A percentile compares a stretch with the other conserved stretches of the same genome.
Conservation (phyloP, 345 rosid species). For the Arabidopsis arenosa region DNA sequence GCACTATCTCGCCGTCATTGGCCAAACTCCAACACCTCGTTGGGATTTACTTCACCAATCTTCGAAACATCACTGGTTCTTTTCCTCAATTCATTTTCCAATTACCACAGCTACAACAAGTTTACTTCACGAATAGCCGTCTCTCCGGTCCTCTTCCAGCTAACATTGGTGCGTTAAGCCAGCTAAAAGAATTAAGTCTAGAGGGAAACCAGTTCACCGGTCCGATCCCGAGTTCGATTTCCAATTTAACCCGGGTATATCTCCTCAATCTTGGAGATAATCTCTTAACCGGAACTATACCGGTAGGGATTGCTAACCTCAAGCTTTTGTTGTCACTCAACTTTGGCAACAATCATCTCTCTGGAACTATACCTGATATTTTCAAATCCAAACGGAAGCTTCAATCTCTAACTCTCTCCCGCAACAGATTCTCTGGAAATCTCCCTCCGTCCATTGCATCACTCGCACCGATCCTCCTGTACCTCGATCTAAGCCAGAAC, state of each 20-base stretch:
- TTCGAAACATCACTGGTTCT: neutral
- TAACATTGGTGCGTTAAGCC: neutral
- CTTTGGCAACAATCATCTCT: constrained; percentile 53
- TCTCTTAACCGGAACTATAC: constrained; percentile 51
- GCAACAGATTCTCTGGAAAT: constrained; percentile 56
- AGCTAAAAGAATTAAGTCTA: neutral
- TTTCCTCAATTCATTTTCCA: neutral
- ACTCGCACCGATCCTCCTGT: constrained; percentile 44
- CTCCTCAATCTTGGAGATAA: neutral
- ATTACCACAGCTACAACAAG: neutral
- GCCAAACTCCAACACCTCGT: neutral
- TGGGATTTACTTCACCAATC: neutral
- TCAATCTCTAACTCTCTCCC: constrained; percentile 47
- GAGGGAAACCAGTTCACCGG: neutral
- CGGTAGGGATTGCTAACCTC: constrained; percentile 52
- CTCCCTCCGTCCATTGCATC: constrained; percentile 59
- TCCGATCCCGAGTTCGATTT: neutral
- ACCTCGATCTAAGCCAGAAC: constrained; percentile 64
- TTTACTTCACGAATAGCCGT: neutral
- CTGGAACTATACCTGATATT: constrained; percentile 59
- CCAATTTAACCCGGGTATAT: neutral
- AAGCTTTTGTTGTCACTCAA: constrained; percentile 43
- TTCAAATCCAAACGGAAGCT: constrained; percentile 57
- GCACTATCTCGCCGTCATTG: neutral
- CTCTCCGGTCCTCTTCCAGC: neutral